A percentile compares a stretch with the other conserved stretches of the same genome.
Evolutionary conservation across 2,329 filamentous ascomycete genomes (phyloP).

Genomic region (Cladobotryum mycophilum): DNA sequence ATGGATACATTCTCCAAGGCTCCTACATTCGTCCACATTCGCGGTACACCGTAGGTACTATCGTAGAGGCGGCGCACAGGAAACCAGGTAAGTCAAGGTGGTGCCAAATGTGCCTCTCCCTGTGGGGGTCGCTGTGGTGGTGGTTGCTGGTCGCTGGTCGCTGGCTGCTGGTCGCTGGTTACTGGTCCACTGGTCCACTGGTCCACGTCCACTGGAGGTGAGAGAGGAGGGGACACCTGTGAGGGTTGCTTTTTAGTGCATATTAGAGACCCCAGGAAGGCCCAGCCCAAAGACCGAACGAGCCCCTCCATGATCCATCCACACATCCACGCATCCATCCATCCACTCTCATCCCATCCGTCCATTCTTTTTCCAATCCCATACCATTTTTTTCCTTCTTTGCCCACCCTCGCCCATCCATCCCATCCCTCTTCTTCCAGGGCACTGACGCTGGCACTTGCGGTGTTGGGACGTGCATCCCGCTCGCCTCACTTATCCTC

Average conservation of each 20-base stretch:
- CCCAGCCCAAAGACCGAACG: not conserved
- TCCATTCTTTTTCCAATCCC: too few species aligned
- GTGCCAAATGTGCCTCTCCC: too few species aligned
- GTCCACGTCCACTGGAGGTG: not conserved
- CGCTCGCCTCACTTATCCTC: not conserved
- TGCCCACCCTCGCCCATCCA: too few species aligned
- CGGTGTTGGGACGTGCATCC: not conserved
- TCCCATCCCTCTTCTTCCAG: too few species aligned
- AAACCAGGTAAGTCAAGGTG: too few species aligned
- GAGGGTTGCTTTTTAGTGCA: not conserved
- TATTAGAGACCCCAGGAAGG: not conserved
- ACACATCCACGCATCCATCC: not conserved
- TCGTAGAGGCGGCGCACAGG: too few species aligned
- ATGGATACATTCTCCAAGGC: too few species aligned
- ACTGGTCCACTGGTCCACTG: not conserved
- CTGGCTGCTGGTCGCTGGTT: not conserved
- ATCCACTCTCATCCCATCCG: too few species aligned
- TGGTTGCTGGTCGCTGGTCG: not conserved
- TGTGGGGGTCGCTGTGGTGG: not conserved
- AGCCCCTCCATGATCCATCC: slow-evolving; percentile 9
- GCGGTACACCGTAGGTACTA: too few species aligned
- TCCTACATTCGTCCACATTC: too few species aligned
- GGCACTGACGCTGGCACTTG: not conserved
- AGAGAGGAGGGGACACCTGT: not conserved
- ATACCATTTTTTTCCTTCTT: too few species aligned